These are phyloP conservation scores for Oxalis stricta DNA, from an alignment of 441 rosid genomes.

Conservation along the genomic window DNA sequence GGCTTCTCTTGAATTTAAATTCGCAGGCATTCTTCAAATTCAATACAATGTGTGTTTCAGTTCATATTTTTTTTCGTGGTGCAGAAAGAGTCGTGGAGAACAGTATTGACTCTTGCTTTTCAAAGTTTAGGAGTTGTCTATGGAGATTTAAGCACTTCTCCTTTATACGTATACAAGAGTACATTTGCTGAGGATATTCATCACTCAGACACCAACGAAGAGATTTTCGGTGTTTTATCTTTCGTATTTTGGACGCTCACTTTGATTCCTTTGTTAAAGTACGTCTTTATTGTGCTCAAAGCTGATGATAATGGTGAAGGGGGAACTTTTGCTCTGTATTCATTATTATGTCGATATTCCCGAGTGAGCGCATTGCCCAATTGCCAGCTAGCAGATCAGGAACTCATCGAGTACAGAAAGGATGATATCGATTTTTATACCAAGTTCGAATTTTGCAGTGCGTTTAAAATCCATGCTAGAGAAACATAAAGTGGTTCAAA, in stretches of 20 bases:
- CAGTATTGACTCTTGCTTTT: slow-evolving; percentile 72
- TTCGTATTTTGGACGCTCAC: slow-evolving; percentile 95
- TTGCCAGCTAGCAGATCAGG: slow-evolving; percentile 81
- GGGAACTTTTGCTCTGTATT: slow-evolving; percentile 91
- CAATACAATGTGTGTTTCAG: too few relatives aligned
- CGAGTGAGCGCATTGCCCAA: slow-evolving; percentile 79
- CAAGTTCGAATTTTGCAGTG: slow-evolving; percentile 26
- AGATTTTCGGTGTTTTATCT: slow-evolving; percentile 82
- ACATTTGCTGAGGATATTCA: slow-evolving; percentile 79
- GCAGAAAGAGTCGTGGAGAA: slow-evolving; percentile 89
- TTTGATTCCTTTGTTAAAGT: slow-evolving; percentile 75
- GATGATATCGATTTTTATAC: slow-evolving; percentile 17
- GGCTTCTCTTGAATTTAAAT: too few relatives aligned
- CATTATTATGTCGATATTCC: slow-evolving; percentile 81
- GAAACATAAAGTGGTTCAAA: slow-evolving; percentile 39
- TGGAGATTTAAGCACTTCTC: slow-evolving; percentile 91
- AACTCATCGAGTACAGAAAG: slow-evolving; percentile 54
- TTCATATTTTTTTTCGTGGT: slow-evolving; percentile 1
- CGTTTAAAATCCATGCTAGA: slow-evolving; percentile 48
- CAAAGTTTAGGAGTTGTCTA: slow-evolving; percentile 94
- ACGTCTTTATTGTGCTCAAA: slow-evolving; percentile 73
- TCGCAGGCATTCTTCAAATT: too few relatives aligned
- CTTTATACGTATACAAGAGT: slow-evolving; percentile 76
- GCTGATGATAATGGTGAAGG: slow-evolving; percentile 98
- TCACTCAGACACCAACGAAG: slow-evolving; percentile 84